Base-by-base conservation (phyloP, 2,329 filamentous ascomycete species). In the Pseudocercospora eumusae region DNA sequence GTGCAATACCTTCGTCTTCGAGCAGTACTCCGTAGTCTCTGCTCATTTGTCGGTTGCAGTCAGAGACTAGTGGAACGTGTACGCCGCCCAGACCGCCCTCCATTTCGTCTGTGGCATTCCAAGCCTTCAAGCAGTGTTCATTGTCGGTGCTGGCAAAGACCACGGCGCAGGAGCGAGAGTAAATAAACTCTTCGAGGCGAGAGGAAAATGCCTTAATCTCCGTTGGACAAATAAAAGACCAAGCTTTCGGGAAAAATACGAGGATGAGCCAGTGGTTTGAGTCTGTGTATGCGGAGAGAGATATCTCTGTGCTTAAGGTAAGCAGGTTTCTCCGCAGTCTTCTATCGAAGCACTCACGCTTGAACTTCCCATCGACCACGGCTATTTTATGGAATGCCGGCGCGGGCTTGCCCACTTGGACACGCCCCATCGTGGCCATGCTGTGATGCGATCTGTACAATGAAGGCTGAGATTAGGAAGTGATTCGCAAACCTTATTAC, bases 171-270 rank as follows among this genome's bases (percentile, higher is more conserved):
- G 83, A 83, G 72, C 86, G 83, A 62, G 78, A 80, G 63, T 79
- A 77, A 47, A 74, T 65, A 76, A 88, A 88, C 69, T 86, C 83
- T 59, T 82, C 73, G n/a, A 84, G 79, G 58, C 84, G 83, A 60
- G 86, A 83, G 75, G 83, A 85, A 78, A 84, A 88, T 71, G 86
- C 84, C 70, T 86, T 82, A 76, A 88, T 87, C 76, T 88, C 84
- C 72, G 84, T 86, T 27, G 84, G 84, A 79, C 86, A 88, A 73
- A 88, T 85, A 68, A 88, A 88, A 68, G 85, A 87, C 81, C 86
- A 88, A 70, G 87, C 86, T 77, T 87, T 85, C 61, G 86, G 86
- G 75, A 88, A 85, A 80, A 88, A 88, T 66, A 85, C 82, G 33
- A 88, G 84, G 69, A 88, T 79, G 62, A 88, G 82, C 86, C 86